Evolutionary conservation across 2,329 filamentous ascomycete species (phyloP).

Genomic region (Fusarium decemcellulare): DNA sequence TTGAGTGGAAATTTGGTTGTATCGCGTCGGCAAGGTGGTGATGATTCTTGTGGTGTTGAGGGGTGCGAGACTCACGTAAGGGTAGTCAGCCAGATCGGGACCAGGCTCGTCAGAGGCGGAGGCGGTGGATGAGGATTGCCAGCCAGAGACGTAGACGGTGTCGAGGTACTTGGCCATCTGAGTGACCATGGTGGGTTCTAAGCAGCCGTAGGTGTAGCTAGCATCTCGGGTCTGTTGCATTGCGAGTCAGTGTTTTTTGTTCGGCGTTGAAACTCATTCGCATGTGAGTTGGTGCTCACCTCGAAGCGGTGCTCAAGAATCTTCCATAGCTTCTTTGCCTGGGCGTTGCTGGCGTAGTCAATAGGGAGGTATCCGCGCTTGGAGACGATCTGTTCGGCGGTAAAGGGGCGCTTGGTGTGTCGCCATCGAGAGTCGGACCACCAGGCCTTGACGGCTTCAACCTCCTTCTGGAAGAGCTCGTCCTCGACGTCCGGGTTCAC

Average conservation of each 20-base stretch:
- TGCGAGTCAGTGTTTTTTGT: constrained; percentile 2
- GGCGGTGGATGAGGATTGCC: constrained; percentile 98
- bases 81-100: constrained; percentile 98
- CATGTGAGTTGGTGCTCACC: constrained; percentile 63
- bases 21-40: neutral
- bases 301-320: constrained; percentile 90
- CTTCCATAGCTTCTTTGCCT: constrained; percentile 95
- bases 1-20: neutral
- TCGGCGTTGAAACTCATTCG: neutral
- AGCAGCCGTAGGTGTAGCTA: constrained; percentile 95
- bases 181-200: constrained; percentile 98
- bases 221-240: constrained; percentile 79
- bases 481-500: constrained; percentile 72
- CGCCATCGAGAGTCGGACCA: constrained; percentile 95
- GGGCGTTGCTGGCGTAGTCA: constrained; percentile 89
- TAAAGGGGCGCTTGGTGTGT: constrained; percentile 92
- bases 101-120: constrained; percentile 96
- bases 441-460: constrained; percentile 92
- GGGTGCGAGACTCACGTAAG: constrained; percentile 73
- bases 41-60: neutral
- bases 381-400: constrained; percentile 95
- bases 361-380: constrained; percentile 95
- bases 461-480: constrained; percentile 83
- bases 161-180: constrained; percentile 99
- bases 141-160: constrained; percentile 98